Evolutionary conservation across 106 monocot genomes (phyloP), one percentile per base, ranked within the genome.

Genomic region (Alisma plantagoaquatica): DNA sequence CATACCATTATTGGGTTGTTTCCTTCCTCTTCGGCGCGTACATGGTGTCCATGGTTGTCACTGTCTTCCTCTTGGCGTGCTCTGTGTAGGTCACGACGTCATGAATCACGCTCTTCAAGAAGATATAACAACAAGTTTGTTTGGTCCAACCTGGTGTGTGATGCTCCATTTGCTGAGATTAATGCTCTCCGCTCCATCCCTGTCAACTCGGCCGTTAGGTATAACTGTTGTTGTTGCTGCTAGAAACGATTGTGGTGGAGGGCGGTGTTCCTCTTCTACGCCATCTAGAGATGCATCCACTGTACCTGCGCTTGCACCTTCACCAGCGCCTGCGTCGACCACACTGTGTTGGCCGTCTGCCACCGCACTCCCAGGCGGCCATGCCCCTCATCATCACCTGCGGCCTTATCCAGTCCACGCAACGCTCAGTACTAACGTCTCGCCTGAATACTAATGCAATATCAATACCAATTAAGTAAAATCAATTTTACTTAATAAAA

Each of bases 341-440:
- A 64, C 74, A 87, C 68, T 32, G 93, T 55, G 38, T 87, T 83
- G 54, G 51, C 45, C 4, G 93, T 87, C 49, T 87, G 93, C 3
- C 70, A 70, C 64, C 73, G 83, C 17, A 87, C 67, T 4, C 75
- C 67, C 30, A 70, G 69, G 27, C n/a, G n/a, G n/a, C n/a, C n/a
- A n/a, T n/a, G n/a, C 87, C 93, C 27, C 66, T 60, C 80, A 87
- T 67, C 52, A 75, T 61, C 10, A 43, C 46, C 51, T 93, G 83
- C 14, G 87, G 93, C 43, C 93, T 80, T 27, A 83, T n/a, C 44
- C 5, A 92, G 47, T 14, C 77, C 74, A 44, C 73, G 74, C 20
- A 87, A 63, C 4, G 79, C 48, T 41, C 63, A 71, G 65, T 77
- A 87, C 41, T 51, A 83, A 55, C 66, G 79, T 52, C 93, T 77